A percentile compares a stretch with the other conserved stretches of the same genome.
Evolutionary conservation across 768 basidiomycete species (phyloP).

Genomic region (Epithele typhae): DNA sequence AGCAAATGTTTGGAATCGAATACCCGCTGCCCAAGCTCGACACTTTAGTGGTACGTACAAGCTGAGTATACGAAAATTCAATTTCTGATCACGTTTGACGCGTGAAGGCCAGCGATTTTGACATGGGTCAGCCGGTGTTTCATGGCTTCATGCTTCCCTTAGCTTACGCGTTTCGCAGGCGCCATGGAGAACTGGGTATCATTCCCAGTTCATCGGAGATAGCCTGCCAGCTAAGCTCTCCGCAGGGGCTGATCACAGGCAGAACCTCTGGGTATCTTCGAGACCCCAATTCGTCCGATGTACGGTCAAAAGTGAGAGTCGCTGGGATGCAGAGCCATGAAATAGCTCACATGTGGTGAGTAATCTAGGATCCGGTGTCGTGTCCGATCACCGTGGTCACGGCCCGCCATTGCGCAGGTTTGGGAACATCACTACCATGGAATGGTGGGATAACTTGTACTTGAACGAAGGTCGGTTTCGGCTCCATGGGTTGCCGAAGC

Average conservation of each 20-base stretch:
- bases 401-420: slow-evolving; percentile 63
- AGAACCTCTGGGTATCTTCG: slow-evolving; percentile 77
- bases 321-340: slow-evolving; percentile 82
- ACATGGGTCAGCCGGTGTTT: too few species aligned
- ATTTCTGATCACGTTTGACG: too few species aligned
- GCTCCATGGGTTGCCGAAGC: neutral
- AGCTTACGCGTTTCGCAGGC: too few species aligned
- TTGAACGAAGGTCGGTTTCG: slow-evolving; percentile 71
- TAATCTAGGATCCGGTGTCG: neutral
- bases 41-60: slow-evolving; percentile 61
- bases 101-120: too few species aligned
- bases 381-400: too few species aligned
- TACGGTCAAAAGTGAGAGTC: slow-evolving; percentile 73
- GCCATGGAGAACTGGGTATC: slow-evolving; percentile 98
- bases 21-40: slow-evolving; percentile 95
- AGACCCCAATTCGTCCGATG: slow-evolving; percentile 70
- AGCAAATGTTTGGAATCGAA: slow-evolving; percentile 87
- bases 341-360: slow-evolving; percentile 77
- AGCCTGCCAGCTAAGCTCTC: too few species aligned
- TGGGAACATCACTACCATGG: slow-evolving; percentile 92
- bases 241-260: slow-evolving; percentile 40
- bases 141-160: too few species aligned
- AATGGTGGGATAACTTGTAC: slow-evolving; percentile 88
- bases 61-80: neutral
- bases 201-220: too few species aligned